Evolutionary conservation across 805 yeast species (phyloP).

Genomic region (Starmerella asiatica): DNA sequence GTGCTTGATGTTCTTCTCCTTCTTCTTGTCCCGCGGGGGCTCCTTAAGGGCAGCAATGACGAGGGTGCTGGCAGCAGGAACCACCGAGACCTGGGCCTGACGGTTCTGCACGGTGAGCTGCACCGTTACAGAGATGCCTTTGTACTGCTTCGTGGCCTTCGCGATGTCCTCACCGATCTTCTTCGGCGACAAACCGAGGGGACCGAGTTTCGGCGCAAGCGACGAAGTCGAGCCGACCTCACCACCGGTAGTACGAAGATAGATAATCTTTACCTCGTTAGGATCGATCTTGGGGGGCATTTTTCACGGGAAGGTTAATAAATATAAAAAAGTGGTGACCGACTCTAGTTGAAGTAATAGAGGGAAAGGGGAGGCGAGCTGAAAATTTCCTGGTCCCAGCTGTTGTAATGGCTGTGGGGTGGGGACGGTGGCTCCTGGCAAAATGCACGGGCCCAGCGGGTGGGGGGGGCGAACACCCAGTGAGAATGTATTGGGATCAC

Average conservation of each 20-base stretch:
- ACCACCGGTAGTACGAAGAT: slow-evolving; percentile 99
- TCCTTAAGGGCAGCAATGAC: slow-evolving; percentile 99
- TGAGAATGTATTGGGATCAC: too few relatives aligned
- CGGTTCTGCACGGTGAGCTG: slow-evolving; percentile 99
- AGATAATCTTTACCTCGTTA: slow-evolving; percentile 92
- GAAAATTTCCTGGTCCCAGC: not conserved
- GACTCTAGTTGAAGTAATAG: too few relatives aligned
- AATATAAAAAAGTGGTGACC: not conserved
- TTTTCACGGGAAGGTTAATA: slow-evolving; percentile 1
- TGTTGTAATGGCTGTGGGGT: too few relatives aligned
- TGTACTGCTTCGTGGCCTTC: slow-evolving; percentile 97
- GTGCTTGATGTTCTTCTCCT: slow-evolving; percentile 99
- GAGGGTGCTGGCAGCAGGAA: slow-evolving; percentile 97
- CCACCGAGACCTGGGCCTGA: slow-evolving; percentile 98
- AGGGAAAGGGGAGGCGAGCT: slow-evolving; percentile 1
- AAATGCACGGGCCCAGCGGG: too few relatives aligned
- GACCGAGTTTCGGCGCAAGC: slow-evolving; percentile 99
- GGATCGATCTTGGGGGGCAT: slow-evolving; percentile 99
- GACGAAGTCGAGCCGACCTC: slow-evolving; percentile 99
- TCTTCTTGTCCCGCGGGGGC: slow-evolving; percentile 99
- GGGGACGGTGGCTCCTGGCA: too few relatives aligned
- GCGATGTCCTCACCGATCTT: slow-evolving; percentile 99
- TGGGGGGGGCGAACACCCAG: too few relatives aligned
- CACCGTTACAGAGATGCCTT: slow-evolving; percentile 98
- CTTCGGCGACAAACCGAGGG: slow-evolving; percentile 99